These are phyloP conservation scores for Irineochytrium annulatum DNA, from an alignment of 192 early-diverging fungal genomes.

Conservation along the genomic window DNA sequence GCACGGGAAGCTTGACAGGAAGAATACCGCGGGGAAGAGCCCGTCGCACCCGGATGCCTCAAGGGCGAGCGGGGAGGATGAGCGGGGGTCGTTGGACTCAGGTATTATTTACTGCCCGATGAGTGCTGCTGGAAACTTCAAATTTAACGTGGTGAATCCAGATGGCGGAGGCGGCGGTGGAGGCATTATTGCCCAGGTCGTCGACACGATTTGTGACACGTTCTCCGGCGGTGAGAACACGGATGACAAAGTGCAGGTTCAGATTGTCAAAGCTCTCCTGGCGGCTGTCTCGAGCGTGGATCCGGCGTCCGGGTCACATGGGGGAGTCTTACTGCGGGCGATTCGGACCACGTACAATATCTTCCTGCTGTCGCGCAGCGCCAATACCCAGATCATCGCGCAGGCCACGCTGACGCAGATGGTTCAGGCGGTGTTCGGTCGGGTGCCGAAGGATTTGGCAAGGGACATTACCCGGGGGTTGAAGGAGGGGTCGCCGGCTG, in stretches of 20 bases:
- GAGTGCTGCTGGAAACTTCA: slow-evolving; percentile 26
- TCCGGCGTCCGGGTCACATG: slow-evolving; percentile 58
- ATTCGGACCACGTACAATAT: slow-evolving; percentile 85
- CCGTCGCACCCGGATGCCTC: slow-evolving; percentile 18
- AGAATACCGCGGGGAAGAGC: slow-evolving; percentile 16
- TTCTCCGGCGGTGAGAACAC: slow-evolving; percentile 70
- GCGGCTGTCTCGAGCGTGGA: slow-evolving; percentile 71
- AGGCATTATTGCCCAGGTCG: slow-evolving; percentile 60
- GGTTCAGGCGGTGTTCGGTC: slow-evolving; percentile 74
- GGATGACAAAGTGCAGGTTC: slow-evolving; percentile 83
- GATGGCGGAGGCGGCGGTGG: slow-evolving; percentile 12
- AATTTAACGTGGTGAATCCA: no score
- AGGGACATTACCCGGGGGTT: no score
- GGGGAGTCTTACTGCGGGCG: slow-evolving; percentile 70
- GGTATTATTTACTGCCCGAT: no score
- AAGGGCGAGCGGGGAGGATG: slow-evolving; percentile 27
- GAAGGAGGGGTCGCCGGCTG: no score
- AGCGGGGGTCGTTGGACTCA: slow-evolving; percentile 21
- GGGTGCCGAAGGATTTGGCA: slow-evolving; percentile 46
- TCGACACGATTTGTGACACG: slow-evolving; percentile 72
- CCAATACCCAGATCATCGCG: slow-evolving; percentile 77
- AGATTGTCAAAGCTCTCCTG: slow-evolving; percentile 86
- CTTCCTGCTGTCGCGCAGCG: slow-evolving; percentile 71
- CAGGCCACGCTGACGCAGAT: slow-evolving; percentile 88
- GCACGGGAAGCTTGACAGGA: no score